Evolutionary conservation across 768 basidiomycete species (phyloP).

Genomic region (Lactarius sanguifluus): DNA sequence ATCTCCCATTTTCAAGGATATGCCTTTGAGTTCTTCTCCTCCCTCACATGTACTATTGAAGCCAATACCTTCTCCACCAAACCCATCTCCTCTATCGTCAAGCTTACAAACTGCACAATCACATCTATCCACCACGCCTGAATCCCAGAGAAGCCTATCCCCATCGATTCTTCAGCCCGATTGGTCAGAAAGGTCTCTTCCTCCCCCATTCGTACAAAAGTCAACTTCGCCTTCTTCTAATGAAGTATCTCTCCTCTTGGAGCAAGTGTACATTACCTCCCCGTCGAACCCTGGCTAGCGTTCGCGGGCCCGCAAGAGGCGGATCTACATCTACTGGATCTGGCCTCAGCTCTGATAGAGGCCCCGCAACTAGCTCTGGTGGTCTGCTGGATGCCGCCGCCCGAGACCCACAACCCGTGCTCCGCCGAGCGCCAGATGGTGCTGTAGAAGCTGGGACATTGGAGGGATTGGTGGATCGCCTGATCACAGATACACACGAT

Average conservation of each 20-base stretch:
- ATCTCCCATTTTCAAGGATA: slow-evolving; percentile 1
- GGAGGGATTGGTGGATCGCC: slow-evolving; percentile 43
- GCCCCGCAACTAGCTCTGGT: neutral
- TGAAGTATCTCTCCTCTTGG: slow-evolving; percentile 10
- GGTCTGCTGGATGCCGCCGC: slow-evolving; percentile 16
- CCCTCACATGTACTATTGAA: slow-evolving; percentile 6
- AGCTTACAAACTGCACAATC: neutral
- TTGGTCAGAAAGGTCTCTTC: neutral
- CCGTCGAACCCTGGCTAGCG: neutral
- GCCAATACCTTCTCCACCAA: slow-evolving; percentile 9
- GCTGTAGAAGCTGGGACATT: slow-evolving; percentile 43
- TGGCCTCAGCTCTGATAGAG: neutral
- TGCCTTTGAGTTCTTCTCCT: slow-evolving; percentile 25
- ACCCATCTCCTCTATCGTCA: slow-evolving; percentile 5
- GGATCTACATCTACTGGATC: slow-evolving; percentile 3
- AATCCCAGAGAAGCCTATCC: slow-evolving; percentile 1
- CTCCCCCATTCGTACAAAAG: neutral
- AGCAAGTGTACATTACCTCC: slow-evolving; percentile 5
- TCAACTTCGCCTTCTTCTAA: neutral
- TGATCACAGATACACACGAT: slow-evolving; percentile 35
- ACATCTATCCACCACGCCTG: slow-evolving; percentile 1
- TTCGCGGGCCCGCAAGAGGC: neutral
- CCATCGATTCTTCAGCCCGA: neutral
- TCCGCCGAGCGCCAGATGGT: slow-evolving; percentile 30
- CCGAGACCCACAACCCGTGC: slow-evolving; percentile 17